A percentile compares a stretch with the other conserved stretches of the same genome.
phyloP scores from a whole-genome alignment of 1,139 yeast genomes.

The Saccharomycopsis hybrid region DNA sequence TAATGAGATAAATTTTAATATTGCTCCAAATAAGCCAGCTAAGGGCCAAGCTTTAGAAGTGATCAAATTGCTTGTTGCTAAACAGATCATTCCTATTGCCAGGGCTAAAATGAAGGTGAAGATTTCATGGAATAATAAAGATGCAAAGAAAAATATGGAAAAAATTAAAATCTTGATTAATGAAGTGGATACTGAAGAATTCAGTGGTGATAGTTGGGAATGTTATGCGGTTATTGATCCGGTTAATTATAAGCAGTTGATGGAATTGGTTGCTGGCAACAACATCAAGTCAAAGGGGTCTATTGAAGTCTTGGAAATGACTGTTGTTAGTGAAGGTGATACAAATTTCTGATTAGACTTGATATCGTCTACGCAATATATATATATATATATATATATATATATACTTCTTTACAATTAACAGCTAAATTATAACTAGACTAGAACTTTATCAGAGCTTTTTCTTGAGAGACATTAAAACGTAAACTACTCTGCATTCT shows the following conservation, averaged over 20 bases:
- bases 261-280: slow-evolving; percentile 51
- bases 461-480: no score
- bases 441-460: no score
- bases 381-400: no score
- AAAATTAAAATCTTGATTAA: slow-evolving; percentile 46
- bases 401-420: neutral
- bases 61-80: slow-evolving; percentile 65
- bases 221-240: slow-evolving; percentile 81
- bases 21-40: slow-evolving; percentile 72
- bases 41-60: slow-evolving; percentile 91
- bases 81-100: slow-evolving; percentile 85
- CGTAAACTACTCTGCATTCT: no score
- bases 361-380: no score
- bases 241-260: slow-evolving; percentile 66
- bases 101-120: slow-evolving; percentile 91
- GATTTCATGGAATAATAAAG: slow-evolving; percentile 40
- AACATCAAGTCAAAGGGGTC: slow-evolving; percentile 54
- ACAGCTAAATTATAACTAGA: no score
- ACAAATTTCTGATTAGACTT: neutral
- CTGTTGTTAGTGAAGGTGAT: slow-evolving; percentile 65
- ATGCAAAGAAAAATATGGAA: slow-evolving; percentile 46
- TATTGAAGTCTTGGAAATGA: slow-evolving; percentile 85
- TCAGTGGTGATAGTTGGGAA: slow-evolving; percentile 43
- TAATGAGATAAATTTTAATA: slow-evolving; percentile 72
- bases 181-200: slow-evolving; percentile 47